A percentile compares a stretch with the other conserved stretches of the same genome.
Evolutionary conservation across 1,139 yeast species (phyloP).

Genomic region (Lodderomyces orthopsilosis): DNA sequence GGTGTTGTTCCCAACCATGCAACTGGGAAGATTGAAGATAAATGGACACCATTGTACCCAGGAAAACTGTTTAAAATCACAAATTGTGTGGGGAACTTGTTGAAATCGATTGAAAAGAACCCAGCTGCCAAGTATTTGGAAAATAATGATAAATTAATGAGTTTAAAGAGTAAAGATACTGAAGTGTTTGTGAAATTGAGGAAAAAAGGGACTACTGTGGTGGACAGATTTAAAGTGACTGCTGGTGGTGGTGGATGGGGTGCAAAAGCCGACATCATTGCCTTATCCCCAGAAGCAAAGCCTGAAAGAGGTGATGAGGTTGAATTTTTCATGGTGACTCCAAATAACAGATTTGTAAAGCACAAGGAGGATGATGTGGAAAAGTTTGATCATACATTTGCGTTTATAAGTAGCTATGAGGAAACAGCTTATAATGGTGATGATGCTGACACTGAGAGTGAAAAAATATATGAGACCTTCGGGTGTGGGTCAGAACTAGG

Average conservation of each 20-base stretch:
- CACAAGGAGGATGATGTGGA: conserved; percentile 6
- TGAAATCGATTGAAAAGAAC: conserved; percentile 45
- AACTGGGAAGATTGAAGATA: conserved; percentile 19
- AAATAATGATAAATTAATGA: conserved; percentile 37
- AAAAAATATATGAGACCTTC: conserved; percentile 23
- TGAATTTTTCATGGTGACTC: conserved; percentile 49
- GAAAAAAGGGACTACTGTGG: conserved; percentile 16
- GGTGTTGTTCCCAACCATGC: conserved; percentile 19
- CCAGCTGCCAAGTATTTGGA: conserved; percentile 56
- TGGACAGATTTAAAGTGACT: conserved; percentile 43
- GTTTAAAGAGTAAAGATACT: conserved; percentile 44
- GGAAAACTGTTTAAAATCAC: conserved; percentile 33
- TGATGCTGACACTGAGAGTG: conserved; percentile 9
- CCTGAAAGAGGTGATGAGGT: conserved; percentile 44
- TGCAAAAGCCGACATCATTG: conserved; percentile 56
- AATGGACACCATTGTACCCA: conserved; percentile 33
- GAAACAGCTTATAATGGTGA: conserved; percentile 22
- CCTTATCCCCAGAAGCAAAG: conserved; percentile 54
- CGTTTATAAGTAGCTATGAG: conserved; percentile 34
- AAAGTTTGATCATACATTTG: conserved; percentile 11
- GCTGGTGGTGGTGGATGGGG: conserved; percentile 75
- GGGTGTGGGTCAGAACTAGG: conserved; percentile 52
- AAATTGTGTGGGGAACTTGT: conserved; percentile 47
- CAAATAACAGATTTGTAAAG: conserved; percentile 22
- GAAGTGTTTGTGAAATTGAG: conserved; percentile 44